Percentiles rank a stretch among this genome's conserved stretches.
phyloP scores from a whole-genome alignment of 768 basidiomycete genomes.

The Russula vinacea region DNA sequence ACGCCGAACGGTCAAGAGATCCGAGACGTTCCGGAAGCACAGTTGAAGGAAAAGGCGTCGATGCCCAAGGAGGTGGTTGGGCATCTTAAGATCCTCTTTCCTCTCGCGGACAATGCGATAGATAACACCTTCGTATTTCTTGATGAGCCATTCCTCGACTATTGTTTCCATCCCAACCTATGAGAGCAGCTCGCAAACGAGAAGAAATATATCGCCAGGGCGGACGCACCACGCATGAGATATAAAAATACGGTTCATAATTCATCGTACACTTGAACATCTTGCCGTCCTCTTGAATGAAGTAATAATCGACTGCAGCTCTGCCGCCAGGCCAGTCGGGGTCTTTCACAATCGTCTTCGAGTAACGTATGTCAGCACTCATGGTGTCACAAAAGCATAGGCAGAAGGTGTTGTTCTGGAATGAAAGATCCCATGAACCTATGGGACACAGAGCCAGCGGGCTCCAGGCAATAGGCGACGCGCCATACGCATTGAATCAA shows the following conservation, averaged over 20 bases:
- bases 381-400: background rate
- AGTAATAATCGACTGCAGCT: constrained; percentile 93
- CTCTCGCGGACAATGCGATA: constrained; percentile 71
- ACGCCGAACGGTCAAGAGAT: constrained; percentile 81
- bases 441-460: background rate
- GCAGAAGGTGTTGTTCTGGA: background rate
- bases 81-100: constrained; percentile 93
- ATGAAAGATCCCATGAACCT: background rate
- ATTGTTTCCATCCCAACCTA: constrained; percentile 82
- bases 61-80: constrained; percentile 97
- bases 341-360: constrained; percentile 81
- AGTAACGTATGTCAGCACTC: background rate
- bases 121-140: constrained; percentile 87
- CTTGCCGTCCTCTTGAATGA: constrained; percentile 93
- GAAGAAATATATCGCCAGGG: background rate
- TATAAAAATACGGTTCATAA: constrained; percentile 93
- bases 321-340: constrained; percentile 78
- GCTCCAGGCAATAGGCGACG: background rate
- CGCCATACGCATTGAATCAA: background rate
- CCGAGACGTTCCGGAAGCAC: constrained; percentile 89
- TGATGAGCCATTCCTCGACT: constrained; percentile 94
- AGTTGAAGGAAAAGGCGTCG: constrained; percentile 84
- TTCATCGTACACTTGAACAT: constrained; percentile 93
- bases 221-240: constrained; percentile 79
- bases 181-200: constrained; percentile 8